phyloP scores from a whole-genome alignment of 345 rosid genomes.

The Turnera subulata region DNA sequence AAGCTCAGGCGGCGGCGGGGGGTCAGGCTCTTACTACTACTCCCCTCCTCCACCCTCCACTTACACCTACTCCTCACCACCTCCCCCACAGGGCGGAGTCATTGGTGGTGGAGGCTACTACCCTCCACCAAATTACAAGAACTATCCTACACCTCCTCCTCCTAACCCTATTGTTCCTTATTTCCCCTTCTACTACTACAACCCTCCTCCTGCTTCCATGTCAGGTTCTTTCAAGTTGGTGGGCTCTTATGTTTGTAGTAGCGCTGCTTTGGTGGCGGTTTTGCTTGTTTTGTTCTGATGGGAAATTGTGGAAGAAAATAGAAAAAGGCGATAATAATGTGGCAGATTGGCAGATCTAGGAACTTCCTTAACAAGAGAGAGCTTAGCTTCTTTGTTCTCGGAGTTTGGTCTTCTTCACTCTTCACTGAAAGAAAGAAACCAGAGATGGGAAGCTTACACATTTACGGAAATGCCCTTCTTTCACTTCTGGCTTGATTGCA shows the following conservation, averaged over 20 bases:
- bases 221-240: constrained; percentile 10
- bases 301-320: background rate
- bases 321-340: constrained; percentile 32
- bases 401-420: background rate
- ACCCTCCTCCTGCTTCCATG: constrained; percentile 50
- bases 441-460: background rate
- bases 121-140: constrained; percentile 50
- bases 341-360: constrained; percentile 41
- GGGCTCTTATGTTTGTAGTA: background rate
- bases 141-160: constrained; percentile 66
- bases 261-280: constrained; percentile 8
- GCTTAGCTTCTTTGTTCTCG: too few species aligned
- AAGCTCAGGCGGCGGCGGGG: constrained; percentile 28
- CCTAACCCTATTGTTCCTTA: constrained; percentile 99
- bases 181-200: constrained; percentile 80
- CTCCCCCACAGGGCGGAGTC: constrained; percentile 40
- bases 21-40: constrained; percentile 37
- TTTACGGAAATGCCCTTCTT: background rate
- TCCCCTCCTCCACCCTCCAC: constrained; percentile 69
- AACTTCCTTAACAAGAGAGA: background rate
- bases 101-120: constrained; percentile 38
- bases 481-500: background rate
- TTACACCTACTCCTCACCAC: constrained; percentile 49
- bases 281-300: constrained; percentile 22
- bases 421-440: background rate